These are phyloP conservation scores for Pyrus communis DNA, from an alignment of 306 rosid species.

Conservation along the genomic window DNA sequence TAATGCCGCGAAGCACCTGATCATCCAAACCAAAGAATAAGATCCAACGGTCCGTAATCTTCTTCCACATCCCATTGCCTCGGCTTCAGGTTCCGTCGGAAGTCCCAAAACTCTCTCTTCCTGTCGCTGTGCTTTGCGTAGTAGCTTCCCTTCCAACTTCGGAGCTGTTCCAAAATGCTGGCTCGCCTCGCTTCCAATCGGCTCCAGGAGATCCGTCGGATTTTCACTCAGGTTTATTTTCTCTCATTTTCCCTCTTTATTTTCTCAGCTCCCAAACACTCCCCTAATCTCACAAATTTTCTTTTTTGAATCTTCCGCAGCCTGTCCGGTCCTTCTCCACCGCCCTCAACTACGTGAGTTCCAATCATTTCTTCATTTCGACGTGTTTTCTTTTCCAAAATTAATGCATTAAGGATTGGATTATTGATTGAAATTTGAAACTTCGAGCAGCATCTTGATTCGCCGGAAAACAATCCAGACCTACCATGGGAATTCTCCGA, in stretches of 20 bases:
- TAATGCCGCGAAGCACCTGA: not conserved
- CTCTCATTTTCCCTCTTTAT: not conserved
- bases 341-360: constrained; percentile 84
- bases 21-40: not conserved
- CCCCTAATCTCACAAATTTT: constrained; percentile 1
- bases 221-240: constrained; percentile 63
- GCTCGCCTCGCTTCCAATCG: constrained; percentile 74
- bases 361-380: not conserved
- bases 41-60: not conserved
- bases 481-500: constrained; percentile 69
- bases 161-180: constrained; percentile 51
- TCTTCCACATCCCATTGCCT: not conserved
- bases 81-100: not conserved
- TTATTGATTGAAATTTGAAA: constrained; percentile 4
- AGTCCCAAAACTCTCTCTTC: not conserved
- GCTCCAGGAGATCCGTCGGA: constrained; percentile 64
- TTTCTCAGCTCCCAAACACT: constrained; percentile 8
- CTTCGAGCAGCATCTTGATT: constrained; percentile 62
- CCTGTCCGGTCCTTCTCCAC: constrained; percentile 77
- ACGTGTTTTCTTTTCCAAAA: not conserved
- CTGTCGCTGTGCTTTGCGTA: not conserved
- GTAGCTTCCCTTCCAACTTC: not conserved
- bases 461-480: constrained; percentile 78
- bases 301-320: constrained; percentile 20
- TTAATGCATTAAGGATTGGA: not conserved